Conservation (phyloP, 768 basidiomycete genomes). For the Suillus bovinus region DNA sequence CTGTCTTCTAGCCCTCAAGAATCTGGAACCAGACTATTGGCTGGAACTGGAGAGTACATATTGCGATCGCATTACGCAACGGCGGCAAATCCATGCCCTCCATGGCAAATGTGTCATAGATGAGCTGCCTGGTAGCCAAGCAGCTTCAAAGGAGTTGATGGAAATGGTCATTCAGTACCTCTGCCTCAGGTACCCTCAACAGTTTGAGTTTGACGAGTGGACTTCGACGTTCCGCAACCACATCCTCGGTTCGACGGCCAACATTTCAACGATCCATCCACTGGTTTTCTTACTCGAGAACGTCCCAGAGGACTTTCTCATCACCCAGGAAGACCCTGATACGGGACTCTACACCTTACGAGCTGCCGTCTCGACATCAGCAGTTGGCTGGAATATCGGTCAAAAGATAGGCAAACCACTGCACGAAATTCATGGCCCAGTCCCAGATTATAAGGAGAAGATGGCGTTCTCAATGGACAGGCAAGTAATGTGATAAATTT, state of each 20-base stretch:
- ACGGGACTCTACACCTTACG: slow-evolving; percentile 46
- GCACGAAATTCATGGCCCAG: slow-evolving; percentile 46
- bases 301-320: slow-evolving; percentile 52
- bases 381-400: slow-evolving; percentile 49
- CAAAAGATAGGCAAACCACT: slow-evolving; percentile 50
- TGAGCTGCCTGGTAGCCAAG: slow-evolving; percentile 48
- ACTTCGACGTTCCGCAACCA: slow-evolving; percentile 42
- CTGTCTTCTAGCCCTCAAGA: slow-evolving; percentile 39
- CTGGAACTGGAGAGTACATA: slow-evolving; percentile 58
- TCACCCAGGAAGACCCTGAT: slow-evolving; percentile 41
- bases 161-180: slow-evolving; percentile 58
- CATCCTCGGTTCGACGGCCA: slow-evolving; percentile 37
- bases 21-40: slow-evolving; percentile 55
- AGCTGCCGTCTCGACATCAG: slow-evolving; percentile 48
- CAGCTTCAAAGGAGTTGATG: slow-evolving; percentile 52
- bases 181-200: slow-evolving; percentile 55
- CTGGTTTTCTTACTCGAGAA: slow-evolving; percentile 48
- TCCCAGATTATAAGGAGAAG: slow-evolving; percentile 52
- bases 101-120: slow-evolving; percentile 45
- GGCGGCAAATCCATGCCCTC: slow-evolving; percentile 38
- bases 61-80: slow-evolving; percentile 41
- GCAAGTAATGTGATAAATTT: slow-evolving; percentile 24
- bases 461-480: slow-evolving; percentile 51
- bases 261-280: slow-evolving; percentile 35
- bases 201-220: slow-evolving; percentile 41